phyloP scores from a whole-genome alignment of 1,284 basidiomycete species.

The Cryptococcus sp. region DNA sequence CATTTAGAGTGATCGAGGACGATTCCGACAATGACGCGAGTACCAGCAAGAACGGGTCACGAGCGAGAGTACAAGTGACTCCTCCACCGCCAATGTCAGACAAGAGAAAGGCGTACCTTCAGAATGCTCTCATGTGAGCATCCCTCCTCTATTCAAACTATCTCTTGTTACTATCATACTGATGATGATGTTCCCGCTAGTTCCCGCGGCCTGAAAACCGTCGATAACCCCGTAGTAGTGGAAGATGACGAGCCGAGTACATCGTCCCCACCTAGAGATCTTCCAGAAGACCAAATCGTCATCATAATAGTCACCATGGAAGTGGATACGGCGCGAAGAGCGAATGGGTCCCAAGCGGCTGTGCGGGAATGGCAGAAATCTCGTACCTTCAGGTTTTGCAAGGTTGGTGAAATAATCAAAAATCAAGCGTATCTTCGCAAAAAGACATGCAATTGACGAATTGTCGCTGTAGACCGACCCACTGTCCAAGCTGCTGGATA shows the following conservation, averaged over 20 bases:
- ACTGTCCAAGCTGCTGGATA: constrained; percentile 18
- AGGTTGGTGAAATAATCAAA: constrained; percentile 19
- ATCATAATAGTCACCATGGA: constrained; percentile 36
- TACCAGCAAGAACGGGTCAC: too few species aligned
- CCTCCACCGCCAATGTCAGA: too few species aligned
- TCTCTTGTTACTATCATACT: too few species aligned
- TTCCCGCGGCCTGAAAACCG: too few species aligned
- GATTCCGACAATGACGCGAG: neutral
- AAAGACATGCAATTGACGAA: neutral
- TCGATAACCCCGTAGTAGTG: too few species aligned
- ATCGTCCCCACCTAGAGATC: too few species aligned
- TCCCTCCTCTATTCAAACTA: too few species aligned
- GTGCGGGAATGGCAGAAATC: constrained; percentile 31
- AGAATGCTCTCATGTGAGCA: too few species aligned
- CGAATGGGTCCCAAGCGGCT: constrained; percentile 26
- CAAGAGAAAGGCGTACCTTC: too few species aligned
- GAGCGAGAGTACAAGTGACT: too few species aligned
- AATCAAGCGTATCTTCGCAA: neutral
- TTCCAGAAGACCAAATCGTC: constrained; percentile 5
- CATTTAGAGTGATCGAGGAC: neutral
- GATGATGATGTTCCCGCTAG: too few species aligned
- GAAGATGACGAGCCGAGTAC: too few species aligned
- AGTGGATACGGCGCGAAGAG: constrained; percentile 26
- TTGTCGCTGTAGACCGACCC: constrained; percentile 25
- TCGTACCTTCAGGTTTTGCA: constrained; percentile 20